A percentile compares a stretch with the other conserved stretches of the same genome.
Conservation (phyloP, 1,284 basidiomycete genomes). For the Fistulinella staudtii region DNA sequence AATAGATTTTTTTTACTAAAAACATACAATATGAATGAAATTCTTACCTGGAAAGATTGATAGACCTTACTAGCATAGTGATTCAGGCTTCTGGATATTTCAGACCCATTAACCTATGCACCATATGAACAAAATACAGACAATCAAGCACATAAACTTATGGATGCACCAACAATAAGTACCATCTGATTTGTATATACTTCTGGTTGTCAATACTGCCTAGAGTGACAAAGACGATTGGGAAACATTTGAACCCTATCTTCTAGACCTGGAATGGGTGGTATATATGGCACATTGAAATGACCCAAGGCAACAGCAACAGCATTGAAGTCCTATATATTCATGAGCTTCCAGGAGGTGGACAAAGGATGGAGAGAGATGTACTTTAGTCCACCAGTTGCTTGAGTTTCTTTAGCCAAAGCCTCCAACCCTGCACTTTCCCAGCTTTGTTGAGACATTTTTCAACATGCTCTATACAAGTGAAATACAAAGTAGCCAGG, state of each 20-base stretch:
- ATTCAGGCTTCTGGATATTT: constrained; percentile 19
- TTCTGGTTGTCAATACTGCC: constrained; percentile 44
- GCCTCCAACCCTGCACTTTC: constrained; percentile 37
- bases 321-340: constrained; percentile 18
- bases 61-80: constrained; percentile 7
- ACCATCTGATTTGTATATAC: constrained; percentile 39
- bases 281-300: constrained; percentile 15
- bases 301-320: constrained; percentile 15
- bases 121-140: not conserved
- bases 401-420: constrained; percentile 35
- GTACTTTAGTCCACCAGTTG: constrained; percentile 22
- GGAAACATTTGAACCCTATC: constrained; percentile 39
- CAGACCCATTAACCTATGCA: constrained; percentile 8
- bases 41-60: constrained; percentile 15
- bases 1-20: too few relatives aligned
- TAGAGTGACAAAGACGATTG: constrained; percentile 37
- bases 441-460: constrained; percentile 35
- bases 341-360: too few relatives aligned
- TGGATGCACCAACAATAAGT: constrained; percentile 42
- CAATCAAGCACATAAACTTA: not conserved
- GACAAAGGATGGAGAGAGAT: not conserved
- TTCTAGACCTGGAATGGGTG: constrained; percentile 11
- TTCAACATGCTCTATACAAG: constrained; percentile 45
- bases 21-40: too few relatives aligned
- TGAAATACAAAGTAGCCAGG: constrained; percentile 41